Evolutionary conservation across 805 yeast genomes (phyloP), one percentile per base, ranked within the genome.

Genomic region (Candida jianshihensis): DNA sequence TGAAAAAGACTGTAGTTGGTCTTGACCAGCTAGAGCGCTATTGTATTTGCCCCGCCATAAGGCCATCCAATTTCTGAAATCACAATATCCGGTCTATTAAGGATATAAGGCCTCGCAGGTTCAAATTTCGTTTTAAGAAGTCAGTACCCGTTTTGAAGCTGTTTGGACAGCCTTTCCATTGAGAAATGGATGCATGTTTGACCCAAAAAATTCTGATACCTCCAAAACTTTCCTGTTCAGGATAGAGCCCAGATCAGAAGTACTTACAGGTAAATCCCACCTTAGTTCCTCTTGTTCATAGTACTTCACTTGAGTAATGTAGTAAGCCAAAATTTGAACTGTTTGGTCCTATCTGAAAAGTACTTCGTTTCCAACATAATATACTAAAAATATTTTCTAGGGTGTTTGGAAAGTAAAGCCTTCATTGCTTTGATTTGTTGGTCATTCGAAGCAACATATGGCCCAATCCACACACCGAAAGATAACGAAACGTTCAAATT

Each of bases 11-110:
- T 75, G 76, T 47, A 68, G 54, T 32, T 70, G 65, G 6, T 46
- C 36, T 3, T 49, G 42, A 2, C 71, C 71, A 0, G 86, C 83
- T 4, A 53, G 49, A 0, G 87, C 65, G 2, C 57, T 52, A 29
- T 59, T 51, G 38, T 61, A 66, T 1, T 26, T 39, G 0, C 85
- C 86, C 87, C 88, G 2, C 56, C 61, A 30, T 66, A 73, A 0
- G 88, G 89, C 89, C 88, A 81, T 0, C 87, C 88, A 16, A 79
- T 70, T 44, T 81, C 87, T 1, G 83, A 64, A 2, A 81, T 63
- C 4, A 70, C 59, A 6, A 77, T 46, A 21, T 50, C 54, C 1
- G 64, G 52, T 20, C 38, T 35, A 11, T 40, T 36, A 9, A 40
- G 39, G 6, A 43, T 39, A 10, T 54, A 44, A 4, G 50, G 42